Percentiles rank a stretch among this genome's conserved stretches.
phyloP scores from a whole-genome alignment of 257 asterid genomes.

The Ehretia macrophylla region DNA sequence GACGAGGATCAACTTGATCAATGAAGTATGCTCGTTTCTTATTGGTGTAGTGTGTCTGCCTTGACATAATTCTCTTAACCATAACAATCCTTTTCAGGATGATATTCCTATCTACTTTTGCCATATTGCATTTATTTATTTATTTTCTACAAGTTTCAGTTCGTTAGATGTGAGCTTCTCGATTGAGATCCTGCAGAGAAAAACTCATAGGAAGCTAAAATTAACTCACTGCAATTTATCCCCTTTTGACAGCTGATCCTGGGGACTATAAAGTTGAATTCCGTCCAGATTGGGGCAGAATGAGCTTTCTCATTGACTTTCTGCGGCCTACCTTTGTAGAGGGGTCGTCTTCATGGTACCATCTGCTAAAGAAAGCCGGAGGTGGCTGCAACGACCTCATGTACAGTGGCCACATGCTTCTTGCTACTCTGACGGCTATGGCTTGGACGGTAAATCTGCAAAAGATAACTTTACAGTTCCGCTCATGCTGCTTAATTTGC shows the following conservation, averaged over 20 bases:
- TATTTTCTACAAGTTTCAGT: too few species aligned
- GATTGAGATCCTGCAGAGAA: too few species aligned
- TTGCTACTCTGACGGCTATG: conserved; percentile 94
- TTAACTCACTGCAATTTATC: neutral
- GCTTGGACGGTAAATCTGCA: conserved; percentile 81
- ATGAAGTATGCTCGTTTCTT: too few species aligned
- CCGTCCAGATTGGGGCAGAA: conserved; percentile 81
- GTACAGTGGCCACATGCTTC: conserved; percentile 98
- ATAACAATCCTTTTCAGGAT: too few species aligned
- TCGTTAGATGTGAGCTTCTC: too few species aligned
- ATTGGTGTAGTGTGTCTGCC: too few species aligned
- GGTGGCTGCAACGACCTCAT: conserved; percentile 98
- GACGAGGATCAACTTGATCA: too few species aligned
- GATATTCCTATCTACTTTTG: too few species aligned
- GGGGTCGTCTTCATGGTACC: conserved; percentile 68
- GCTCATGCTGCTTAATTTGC: too few species aligned
- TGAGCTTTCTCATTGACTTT: conserved; percentile 84
- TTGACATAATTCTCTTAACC: too few species aligned
- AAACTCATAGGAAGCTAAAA: neutral
- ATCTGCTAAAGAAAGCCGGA: conserved; percentile 77
- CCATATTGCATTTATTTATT: too few species aligned
- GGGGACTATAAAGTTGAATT: conserved; percentile 48
- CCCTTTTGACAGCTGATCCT: conserved; percentile 52
- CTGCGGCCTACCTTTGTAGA: conserved; percentile 78
- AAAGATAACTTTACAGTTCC: neutral